These are phyloP conservation scores for Termitomyces sp. DNA, from an alignment of 768 basidiomycete genomes.

Conservation along the genomic window DNA sequence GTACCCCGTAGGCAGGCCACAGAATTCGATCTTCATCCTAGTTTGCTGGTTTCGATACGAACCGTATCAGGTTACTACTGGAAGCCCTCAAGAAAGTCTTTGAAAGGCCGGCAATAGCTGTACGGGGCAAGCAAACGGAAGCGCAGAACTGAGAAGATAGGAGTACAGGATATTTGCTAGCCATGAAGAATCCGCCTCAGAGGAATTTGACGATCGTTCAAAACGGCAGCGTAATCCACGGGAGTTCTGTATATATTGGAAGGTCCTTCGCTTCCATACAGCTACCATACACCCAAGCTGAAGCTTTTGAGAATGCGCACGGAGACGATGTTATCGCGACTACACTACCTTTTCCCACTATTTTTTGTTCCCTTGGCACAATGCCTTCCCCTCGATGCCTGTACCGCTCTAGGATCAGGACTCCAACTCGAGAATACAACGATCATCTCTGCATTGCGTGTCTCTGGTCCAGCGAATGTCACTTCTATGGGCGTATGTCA, in stretches of 20 bases:
- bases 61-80: background rate
- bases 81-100: background rate
- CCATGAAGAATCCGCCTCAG: background rate
- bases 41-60: background rate
- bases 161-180: background rate
- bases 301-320: background rate
- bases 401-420: background rate
- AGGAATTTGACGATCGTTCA: background rate
- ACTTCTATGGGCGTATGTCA: background rate
- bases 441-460: background rate
- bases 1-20: background rate
- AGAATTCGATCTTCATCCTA: background rate
- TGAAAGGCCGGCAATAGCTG: background rate
- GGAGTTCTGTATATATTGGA: background rate
- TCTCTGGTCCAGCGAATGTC: background rate
- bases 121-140: background rate
- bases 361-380: background rate
- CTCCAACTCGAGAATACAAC: constrained; percentile 3
- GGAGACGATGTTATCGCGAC: background rate
- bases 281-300: background rate
- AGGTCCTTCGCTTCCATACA: too few relatives aligned
- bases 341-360: background rate
- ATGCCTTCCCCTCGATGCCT: background rate
- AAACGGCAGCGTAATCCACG: background rate
- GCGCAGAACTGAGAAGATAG: background rate